A percentile compares a stretch with the other conserved stretches of the same genome.
phyloP scores from a whole-genome alignment of 108 stramenopile genomes.

The Nitzschia sp. region DNA sequence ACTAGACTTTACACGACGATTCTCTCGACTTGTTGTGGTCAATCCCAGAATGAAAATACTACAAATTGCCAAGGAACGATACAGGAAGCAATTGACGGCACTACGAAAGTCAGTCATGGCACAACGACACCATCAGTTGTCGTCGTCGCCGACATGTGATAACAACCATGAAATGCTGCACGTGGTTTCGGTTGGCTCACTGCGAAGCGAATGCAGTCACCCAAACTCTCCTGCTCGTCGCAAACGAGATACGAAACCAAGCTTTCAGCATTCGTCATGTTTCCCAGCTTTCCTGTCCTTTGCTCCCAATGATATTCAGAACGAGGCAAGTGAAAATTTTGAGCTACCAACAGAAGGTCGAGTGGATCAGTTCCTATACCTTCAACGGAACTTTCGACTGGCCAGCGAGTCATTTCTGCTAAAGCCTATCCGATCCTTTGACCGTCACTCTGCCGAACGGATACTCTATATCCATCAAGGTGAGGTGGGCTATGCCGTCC shows the following conservation, averaged over 20 bases:
- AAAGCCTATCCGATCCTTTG: background rate
- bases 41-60: background rate
- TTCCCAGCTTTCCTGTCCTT: no score
- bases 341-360: background rate
- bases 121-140: background rate
- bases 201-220: no score
- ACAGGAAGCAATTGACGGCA: background rate
- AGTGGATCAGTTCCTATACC: background rate
- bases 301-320: no score
- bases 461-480: slow-evolving; percentile 52
- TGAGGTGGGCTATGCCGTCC: slow-evolving; percentile 46
- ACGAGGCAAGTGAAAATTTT: no score
- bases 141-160: no score
- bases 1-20: background rate
- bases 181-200: no score
- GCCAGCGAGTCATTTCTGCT: background rate
- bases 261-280: no score
- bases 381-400: background rate
- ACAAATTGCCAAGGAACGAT: background rate
- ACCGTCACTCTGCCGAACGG: background rate
- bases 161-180: no score
- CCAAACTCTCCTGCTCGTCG: no score
- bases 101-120: background rate
- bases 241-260: no score
- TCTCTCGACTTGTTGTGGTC: background rate